phyloP scores from a whole-genome alignment of 2,329 filamentous ascomycete genomes.

The Mycosphaerella sp. region DNA sequence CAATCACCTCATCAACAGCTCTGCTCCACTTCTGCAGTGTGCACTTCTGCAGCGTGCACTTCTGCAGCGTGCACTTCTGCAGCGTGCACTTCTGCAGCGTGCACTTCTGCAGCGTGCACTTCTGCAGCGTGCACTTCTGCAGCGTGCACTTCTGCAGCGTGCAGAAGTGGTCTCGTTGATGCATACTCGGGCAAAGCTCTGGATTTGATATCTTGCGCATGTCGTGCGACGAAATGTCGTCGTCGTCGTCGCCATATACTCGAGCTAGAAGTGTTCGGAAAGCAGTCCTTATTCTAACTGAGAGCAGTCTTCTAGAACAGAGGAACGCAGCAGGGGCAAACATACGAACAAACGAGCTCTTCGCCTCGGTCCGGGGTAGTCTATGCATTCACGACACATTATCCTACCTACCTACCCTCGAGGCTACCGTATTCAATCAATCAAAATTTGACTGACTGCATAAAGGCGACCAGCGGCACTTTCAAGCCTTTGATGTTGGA shows the following conservation, averaged over 20 bases:
- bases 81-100: too few species aligned
- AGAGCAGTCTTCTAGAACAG: conserved; percentile 2
- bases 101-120: too few species aligned
- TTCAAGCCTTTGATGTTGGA: background rate
- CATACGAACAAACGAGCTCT: too few species aligned
- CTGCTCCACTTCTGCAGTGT: background rate
- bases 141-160: background rate
- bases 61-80: too few species aligned
- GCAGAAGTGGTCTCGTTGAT: background rate
- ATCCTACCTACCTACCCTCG: too few species aligned
- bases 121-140: too few species aligned
- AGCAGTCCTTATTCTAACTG: background rate
- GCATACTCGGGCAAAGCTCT: background rate
- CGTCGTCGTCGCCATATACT: background rate
- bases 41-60: too few species aligned
- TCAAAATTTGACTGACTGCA: too few species aligned
- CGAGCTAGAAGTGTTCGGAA: background rate
- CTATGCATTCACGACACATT: too few species aligned
- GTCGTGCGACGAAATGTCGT: conserved; percentile 1
- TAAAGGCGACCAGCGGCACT: background rate
- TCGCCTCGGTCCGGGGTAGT: too few species aligned
- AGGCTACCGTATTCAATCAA: too few species aligned
- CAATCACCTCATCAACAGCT: background rate
- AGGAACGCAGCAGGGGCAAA: too few species aligned
- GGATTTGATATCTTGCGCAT: background rate